phyloP scores from a whole-genome alignment of 2,329 filamentous ascomycete species.

The Teratosphaeria zuluensis region DNA sequence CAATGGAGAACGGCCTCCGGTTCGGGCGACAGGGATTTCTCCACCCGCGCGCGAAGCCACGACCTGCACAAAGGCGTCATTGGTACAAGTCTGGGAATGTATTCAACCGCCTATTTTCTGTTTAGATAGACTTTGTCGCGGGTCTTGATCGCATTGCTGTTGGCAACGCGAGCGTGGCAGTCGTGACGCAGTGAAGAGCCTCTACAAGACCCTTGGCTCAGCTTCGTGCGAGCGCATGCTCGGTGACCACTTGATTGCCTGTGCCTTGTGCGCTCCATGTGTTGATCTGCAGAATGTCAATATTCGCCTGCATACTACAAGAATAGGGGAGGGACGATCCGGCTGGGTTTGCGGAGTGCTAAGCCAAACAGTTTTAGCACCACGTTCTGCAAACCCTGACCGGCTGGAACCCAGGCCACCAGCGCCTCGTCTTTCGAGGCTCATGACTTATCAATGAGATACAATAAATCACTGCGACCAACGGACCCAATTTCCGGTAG shows the following conservation, averaged over 20 bases:
- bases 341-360: background rate
- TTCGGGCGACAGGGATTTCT: background rate
- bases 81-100: background rate
- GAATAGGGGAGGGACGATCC: background rate
- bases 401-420: background rate
- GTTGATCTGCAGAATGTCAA: background rate
- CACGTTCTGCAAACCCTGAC: background rate
- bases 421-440: background rate
- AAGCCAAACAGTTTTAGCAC: background rate
- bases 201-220: background rate
- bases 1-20: background rate
- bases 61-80: background rate
- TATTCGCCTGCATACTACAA: background rate
- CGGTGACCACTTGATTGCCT: background rate
- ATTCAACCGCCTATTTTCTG: background rate
- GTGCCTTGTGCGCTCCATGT: background rate
- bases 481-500: background rate
- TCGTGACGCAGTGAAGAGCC: background rate
- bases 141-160: too few species aligned
- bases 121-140: background rate
- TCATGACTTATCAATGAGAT: background rate
- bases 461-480: background rate
- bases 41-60: background rate
- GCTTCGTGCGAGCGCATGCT: too few species aligned
- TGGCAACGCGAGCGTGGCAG: too few species aligned